Percentiles rank a stretch among this genome's conserved stretches.
Conservation (phyloP, 345 rosid genomes). For the Murraya paniculata region DNA sequence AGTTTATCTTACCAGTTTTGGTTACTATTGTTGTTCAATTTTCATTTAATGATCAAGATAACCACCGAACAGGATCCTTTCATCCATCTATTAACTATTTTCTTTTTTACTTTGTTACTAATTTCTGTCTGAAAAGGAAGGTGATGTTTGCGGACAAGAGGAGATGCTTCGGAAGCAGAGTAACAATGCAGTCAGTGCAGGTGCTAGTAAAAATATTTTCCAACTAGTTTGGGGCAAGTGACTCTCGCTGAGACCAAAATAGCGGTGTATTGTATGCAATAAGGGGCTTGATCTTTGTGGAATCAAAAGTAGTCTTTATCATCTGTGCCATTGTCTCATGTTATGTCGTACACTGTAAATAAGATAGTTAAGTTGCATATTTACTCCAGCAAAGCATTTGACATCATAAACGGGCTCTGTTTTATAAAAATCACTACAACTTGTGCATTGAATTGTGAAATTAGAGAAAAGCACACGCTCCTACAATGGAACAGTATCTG, state of each 20-base stretch:
- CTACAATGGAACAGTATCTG: not conserved
- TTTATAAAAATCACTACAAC: not conserved
- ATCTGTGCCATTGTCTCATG: not conserved
- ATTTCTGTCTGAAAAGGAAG: conserved; percentile 41
- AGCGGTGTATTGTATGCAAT: not conserved
- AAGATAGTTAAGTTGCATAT: not conserved
- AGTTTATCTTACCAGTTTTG: not conserved
- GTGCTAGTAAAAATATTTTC: conserved; percentile 62
- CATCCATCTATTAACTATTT: not conserved
- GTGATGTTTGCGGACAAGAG: conserved; percentile 55
- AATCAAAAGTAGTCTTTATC: conserved; percentile 15
- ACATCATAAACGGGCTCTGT: not conserved
- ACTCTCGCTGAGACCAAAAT: not conserved
- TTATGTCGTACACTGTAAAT: not conserved
- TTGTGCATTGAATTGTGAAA: not conserved
- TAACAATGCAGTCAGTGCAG: conserved; percentile 40
- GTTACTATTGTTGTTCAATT: not conserved
- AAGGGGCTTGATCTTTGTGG: not conserved
- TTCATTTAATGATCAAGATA: not conserved
- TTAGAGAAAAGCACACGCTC: not conserved
- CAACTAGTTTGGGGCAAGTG: conserved; percentile 55
- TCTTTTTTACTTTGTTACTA: not conserved
- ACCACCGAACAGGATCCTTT: not conserved
- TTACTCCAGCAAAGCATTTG: not conserved
- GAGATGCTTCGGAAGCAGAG: conserved; percentile 68